Conservation (phyloP, 495 filamentous ascomycete genomes). For the Lasiosphaeria hispida region DNA sequence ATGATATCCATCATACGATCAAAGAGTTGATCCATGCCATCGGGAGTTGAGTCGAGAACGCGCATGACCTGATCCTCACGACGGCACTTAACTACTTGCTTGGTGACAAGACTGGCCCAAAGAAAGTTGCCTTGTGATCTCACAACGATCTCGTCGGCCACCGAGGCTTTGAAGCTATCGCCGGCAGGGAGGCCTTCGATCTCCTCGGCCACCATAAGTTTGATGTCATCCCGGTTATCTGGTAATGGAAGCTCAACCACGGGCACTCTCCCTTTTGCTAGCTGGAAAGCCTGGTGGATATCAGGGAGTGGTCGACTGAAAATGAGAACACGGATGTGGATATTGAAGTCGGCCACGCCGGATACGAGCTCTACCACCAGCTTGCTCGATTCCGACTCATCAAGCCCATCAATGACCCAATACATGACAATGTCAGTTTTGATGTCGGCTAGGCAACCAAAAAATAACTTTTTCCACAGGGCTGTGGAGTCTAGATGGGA, state of each 20-base stretch:
- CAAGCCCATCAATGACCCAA: constrained; percentile 32
- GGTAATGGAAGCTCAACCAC: constrained; percentile 9
- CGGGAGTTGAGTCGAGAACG: constrained; percentile 7
- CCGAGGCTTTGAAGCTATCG: constrained; percentile 17
- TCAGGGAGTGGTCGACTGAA: constrained; percentile 1
- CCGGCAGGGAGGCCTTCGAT: constrained; percentile 13
- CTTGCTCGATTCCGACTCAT: constrained; percentile 26
- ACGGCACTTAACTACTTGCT: constrained; percentile 4
- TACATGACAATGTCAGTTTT: constrained; percentile 12
- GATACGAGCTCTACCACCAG: constrained; percentile 23
- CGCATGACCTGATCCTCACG: constrained; percentile 2
- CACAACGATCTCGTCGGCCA: constrained; percentile 15
- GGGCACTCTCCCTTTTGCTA: neutral
- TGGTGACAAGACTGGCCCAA: constrained; percentile 20
- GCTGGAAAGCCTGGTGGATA: constrained; percentile 7
- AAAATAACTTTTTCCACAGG: constrained; percentile 2
- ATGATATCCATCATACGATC: constrained; percentile 12
- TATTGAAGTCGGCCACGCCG: neutral
- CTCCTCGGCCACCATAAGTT: constrained; percentile 15
- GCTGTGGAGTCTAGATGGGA: neutral
- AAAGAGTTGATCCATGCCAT: constrained; percentile 9
- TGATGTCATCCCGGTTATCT: constrained; percentile 28
- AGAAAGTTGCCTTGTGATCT: constrained; percentile 28
- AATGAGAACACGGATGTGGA: constrained; percentile 5
- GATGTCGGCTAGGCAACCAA: neutral